Percentiles rank a stretch among this genome's conserved stretches.
Conservation (phyloP, 768 basidiomycete genomes). For the Boletus pseudo-olivaceus region DNA sequence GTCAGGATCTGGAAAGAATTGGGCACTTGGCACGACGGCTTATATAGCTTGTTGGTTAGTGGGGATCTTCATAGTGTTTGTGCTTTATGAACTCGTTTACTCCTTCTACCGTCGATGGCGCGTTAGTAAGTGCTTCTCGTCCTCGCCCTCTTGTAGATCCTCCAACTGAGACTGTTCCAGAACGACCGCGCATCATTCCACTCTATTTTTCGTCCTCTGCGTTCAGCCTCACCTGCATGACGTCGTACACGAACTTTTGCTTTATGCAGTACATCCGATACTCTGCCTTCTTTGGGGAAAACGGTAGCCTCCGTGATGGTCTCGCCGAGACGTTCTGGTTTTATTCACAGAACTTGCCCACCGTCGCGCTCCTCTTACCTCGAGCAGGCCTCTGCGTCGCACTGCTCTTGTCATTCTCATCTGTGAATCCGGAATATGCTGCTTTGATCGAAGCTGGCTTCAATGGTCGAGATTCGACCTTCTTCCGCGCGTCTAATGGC, state of each 20-base stretch:
- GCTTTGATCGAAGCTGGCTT: slow-evolving; percentile 47
- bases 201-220: slow-evolving; percentile 81
- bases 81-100: slow-evolving; percentile 76
- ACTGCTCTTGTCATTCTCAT: slow-evolving; percentile 63
- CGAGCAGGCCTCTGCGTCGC: slow-evolving; percentile 75
- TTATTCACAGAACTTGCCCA: slow-evolving; percentile 82
- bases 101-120: slow-evolving; percentile 76
- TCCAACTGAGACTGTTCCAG: slow-evolving; percentile 37
- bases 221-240: slow-evolving; percentile 69
- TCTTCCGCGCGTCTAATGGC: slow-evolving; percentile 62
- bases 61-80: slow-evolving; percentile 68
- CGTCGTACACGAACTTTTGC: slow-evolving; percentile 79
- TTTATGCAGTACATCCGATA: slow-evolving; percentile 78
- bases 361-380: slow-evolving; percentile 77
- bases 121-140: slow-evolving; percentile 54
- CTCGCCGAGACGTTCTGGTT: slow-evolving; percentile 83
- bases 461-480: slow-evolving; percentile 63
- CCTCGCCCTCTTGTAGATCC: slow-evolving; percentile 15
- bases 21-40: slow-evolving; percentile 79
- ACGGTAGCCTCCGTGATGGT: slow-evolving; percentile 48
- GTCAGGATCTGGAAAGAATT: slow-evolving; percentile 69
- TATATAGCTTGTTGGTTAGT: slow-evolving; percentile 79
- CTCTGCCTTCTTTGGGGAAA: slow-evolving; percentile 59
- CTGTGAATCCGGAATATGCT: slow-evolving; percentile 45
- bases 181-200: slow-evolving; percentile 78